These are phyloP conservation scores for Neolentinus lepideus DNA, from an alignment of 1,284 basidiomycete genomes.

Conservation along the genomic window DNA sequence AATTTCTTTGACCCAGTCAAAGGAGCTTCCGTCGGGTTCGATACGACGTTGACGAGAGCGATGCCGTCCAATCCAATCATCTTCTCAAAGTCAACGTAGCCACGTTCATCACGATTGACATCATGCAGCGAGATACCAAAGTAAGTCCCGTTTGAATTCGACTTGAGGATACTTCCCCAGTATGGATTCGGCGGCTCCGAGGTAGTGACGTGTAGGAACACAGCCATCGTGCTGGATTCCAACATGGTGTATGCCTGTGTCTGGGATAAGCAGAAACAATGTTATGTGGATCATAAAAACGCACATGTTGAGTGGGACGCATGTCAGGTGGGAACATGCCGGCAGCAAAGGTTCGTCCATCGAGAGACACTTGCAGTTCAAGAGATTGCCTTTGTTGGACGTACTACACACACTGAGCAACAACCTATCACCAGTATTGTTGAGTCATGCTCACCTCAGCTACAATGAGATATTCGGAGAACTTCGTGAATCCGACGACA, in stretches of 20 bases:
- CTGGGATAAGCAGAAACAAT: slow-evolving; percentile 2
- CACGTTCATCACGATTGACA: slow-evolving; percentile 83
- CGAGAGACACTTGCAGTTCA: slow-evolving; percentile 86
- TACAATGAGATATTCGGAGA: slow-evolving; percentile 92
- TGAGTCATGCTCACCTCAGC: slow-evolving; percentile 72
- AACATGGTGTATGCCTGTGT: slow-evolving; percentile 85
- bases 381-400: slow-evolving; percentile 52
- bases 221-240: slow-evolving; percentile 87
- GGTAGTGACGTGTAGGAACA: slow-evolving; percentile 96
- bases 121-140: slow-evolving; percentile 82
- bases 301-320: slow-evolving; percentile 80
- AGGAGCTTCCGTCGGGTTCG: slow-evolving; percentile 73
- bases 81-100: slow-evolving; percentile 98
- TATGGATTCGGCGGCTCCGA: slow-evolving; percentile 66
- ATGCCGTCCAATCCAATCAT: slow-evolving; percentile 95
- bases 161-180: slow-evolving; percentile 94
- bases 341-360: slow-evolving; percentile 78
- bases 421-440: neutral
- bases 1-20: slow-evolving; percentile 74
- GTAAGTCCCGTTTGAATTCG: slow-evolving; percentile 98
- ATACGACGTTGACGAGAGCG: slow-evolving; percentile 86
- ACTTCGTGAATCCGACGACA: slow-evolving; percentile 93
- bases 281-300: slow-evolving; percentile 17
- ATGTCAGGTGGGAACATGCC: slow-evolving; percentile 89
- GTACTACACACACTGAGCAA: slow-evolving; percentile 36